Evolutionary conservation across 768 basidiomycete species (phyloP).

Genomic region (Mycena vitilis): DNA sequence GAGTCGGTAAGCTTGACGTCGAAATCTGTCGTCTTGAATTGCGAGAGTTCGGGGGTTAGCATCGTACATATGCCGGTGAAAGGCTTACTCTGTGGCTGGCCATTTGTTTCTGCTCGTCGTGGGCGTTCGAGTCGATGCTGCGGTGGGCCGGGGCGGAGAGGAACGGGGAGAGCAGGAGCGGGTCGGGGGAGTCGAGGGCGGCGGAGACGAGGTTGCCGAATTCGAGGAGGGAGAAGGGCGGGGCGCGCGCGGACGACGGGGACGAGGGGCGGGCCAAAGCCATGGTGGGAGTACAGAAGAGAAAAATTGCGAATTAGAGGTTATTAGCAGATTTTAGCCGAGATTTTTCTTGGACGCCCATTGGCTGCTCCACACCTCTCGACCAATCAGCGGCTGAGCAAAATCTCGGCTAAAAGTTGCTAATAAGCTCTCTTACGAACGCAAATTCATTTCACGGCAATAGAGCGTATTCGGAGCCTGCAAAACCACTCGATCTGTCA

Average conservation of each 20-base stretch:
- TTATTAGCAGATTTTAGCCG: too few species aligned
- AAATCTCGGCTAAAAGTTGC: too few species aligned
- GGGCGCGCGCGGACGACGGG: conserved; percentile 11
- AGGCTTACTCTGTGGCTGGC: conserved; percentile 20
- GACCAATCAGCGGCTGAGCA: too few species aligned
- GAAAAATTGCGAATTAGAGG: too few species aligned
- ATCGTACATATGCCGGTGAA: background rate
- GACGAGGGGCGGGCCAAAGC: background rate
- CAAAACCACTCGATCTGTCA: too few species aligned
- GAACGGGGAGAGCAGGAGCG: conserved; percentile 10
- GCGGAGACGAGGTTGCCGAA: conserved; percentile 32
- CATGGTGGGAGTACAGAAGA: too few species aligned
- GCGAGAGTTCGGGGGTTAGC: background rate
- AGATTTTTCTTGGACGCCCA: too few species aligned
- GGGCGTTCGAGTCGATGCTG: background rate
- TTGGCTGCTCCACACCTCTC: too few species aligned
- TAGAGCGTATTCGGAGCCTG: too few species aligned
- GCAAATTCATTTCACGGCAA: too few species aligned
- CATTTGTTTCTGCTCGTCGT: background rate
- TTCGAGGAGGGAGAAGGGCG: conserved; percentile 30
- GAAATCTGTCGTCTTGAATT: background rate
- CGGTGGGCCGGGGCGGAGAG: background rate
- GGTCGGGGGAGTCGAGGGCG: conserved; percentile 24
- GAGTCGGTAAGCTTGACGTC: too few species aligned
- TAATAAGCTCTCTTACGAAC: too few species aligned